Conservation (phyloP, 2,329 filamentous ascomycete species). For the Diplodia intermedia region DNA sequence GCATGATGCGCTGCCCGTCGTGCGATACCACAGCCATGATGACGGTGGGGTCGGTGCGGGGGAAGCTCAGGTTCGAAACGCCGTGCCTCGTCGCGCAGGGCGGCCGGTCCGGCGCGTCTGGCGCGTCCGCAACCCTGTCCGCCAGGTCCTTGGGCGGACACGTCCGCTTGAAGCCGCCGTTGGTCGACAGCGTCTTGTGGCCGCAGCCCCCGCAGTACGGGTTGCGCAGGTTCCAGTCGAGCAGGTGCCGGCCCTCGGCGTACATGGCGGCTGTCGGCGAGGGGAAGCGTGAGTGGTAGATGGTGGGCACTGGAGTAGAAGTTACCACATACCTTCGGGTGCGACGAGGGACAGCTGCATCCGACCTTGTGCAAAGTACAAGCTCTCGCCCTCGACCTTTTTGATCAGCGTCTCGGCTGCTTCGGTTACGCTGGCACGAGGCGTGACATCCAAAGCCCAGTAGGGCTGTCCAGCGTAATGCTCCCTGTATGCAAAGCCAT, state of each 20-base stretch:
- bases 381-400: constrained; percentile 65
- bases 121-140: constrained; percentile 50
- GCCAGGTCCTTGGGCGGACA: constrained; percentile 75
- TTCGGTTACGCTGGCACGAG: constrained; percentile 67
- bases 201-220: constrained; percentile 92
- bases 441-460: constrained; percentile 90
- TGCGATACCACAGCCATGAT: constrained; percentile 91
- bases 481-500: constrained; percentile 67
- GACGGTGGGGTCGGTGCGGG: constrained; percentile 90
- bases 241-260: constrained; percentile 82
- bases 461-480: constrained; percentile 79
- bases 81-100: constrained; percentile 83
- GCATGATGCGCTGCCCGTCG: constrained; percentile 77
- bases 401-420: constrained; percentile 68
- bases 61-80: constrained; percentile 90
- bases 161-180: constrained; percentile 80
- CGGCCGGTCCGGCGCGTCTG: constrained; percentile 60
- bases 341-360: constrained; percentile 67
- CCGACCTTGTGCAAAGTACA: constrained; percentile 71
- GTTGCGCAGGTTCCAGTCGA: constrained; percentile 95
- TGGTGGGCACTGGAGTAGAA: constrained; percentile 27
- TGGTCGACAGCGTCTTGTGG: constrained; percentile 76
- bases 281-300: constrained; percentile 32
- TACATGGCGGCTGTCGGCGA: constrained; percentile 76
- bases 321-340: constrained; percentile 61